Base-by-base conservation (phyloP, 352 stramenopile species). In the Aphanomyces euteiches region DNA sequence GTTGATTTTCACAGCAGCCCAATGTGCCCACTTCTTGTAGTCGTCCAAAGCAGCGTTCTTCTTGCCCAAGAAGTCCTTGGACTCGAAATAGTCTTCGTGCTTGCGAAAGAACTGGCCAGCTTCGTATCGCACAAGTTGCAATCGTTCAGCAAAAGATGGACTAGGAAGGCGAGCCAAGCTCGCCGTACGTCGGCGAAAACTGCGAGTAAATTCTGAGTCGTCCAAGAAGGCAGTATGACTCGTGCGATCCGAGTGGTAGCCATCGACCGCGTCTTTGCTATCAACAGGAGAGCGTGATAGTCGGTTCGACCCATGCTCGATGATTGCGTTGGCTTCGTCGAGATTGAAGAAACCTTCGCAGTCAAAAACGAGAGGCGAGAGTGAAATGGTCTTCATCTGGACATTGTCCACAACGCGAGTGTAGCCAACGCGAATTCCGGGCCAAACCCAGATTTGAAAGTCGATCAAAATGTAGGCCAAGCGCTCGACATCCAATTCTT, bases 71-170 rank as follows among this genome's bases (percentile, higher is more conserved):
- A 91, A 90, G 69, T 83, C 75, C 72, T 89, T 90, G 21, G 80
- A 88, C 39, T 88, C 75, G 67, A 92, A 92, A 67, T 90, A 90
- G 66, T 92, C 84, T 67, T 90, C 79, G 66, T 90, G 84, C 67
- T 89, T 83, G 39, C 84, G 84, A 63, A 88, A 92, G 66, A 90
- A 89, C 73, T 90, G 82, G 3, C 80, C 82, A 0, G 73, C 79
- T 68, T 88, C 73, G 66, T 92, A 92, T 4, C 82, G 78, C 66
- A 92, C 84, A 21, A 90, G 79, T 48, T 92, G 84, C 70, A 90
- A 40, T 10, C 77, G 75, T 73, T 90, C 84, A 6, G 72, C 72
- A 63, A 82, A 87, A 37, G 76, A 70, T 37, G 78, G 72, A 8
- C 79, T 83, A 19, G 84, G 81, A 53, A 90, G 50, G 0, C 84